Percentiles rank a stretch among this genome's conserved stretches.
Evolutionary conservation across 441 rosid species (phyloP).

Genomic region (Arabidopsis hybrid): DNA sequence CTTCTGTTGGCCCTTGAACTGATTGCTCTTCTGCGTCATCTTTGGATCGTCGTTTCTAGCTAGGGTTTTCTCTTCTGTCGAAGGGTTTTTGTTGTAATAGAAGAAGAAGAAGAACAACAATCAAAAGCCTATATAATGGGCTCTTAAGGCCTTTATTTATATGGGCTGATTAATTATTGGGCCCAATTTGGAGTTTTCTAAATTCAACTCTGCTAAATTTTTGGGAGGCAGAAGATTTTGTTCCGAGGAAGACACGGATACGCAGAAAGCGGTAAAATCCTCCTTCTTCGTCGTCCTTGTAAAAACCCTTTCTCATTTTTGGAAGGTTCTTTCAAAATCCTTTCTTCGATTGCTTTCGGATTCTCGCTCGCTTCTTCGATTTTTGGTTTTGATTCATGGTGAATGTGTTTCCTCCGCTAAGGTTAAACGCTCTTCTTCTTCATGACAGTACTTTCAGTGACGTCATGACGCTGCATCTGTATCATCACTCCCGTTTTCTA

Average conservation of each 20-base stretch:
- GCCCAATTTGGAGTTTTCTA: slow-evolving; percentile 8
- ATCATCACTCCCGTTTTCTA: slow-evolving; percentile 38
- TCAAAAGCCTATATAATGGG: slow-evolving; percentile 8
- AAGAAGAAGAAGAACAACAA: neutral
- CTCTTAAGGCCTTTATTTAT: neutral
- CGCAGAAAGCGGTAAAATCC: slow-evolving; percentile 31
- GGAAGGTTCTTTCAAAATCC: slow-evolving; percentile 25
- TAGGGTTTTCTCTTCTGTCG: slow-evolving; percentile 28
- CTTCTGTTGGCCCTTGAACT: slow-evolving; percentile 86
- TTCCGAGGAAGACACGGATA: slow-evolving; percentile 24
- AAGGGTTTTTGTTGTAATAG: slow-evolving; percentile 16
- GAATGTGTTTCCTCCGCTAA: slow-evolving; percentile 2
- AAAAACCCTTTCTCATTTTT: slow-evolving; percentile 1
- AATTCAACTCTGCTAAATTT: neutral
- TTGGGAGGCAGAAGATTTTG: neutral
- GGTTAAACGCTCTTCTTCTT: neutral
- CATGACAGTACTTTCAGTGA: slow-evolving; percentile 22
- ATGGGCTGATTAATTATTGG: neutral
- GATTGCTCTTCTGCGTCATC: slow-evolving; percentile 88
- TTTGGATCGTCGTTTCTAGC: slow-evolving; percentile 18
- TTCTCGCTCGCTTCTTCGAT: neutral
- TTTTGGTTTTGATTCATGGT: slow-evolving; percentile 10
- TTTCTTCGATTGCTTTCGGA: neutral
- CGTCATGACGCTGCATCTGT: slow-evolving; percentile 30
- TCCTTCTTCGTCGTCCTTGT: neutral